These are phyloP conservation scores for Galeopsis tetrahit DNA, from an alignment of 257 asterid genomes.

Conservation along the genomic window DNA sequence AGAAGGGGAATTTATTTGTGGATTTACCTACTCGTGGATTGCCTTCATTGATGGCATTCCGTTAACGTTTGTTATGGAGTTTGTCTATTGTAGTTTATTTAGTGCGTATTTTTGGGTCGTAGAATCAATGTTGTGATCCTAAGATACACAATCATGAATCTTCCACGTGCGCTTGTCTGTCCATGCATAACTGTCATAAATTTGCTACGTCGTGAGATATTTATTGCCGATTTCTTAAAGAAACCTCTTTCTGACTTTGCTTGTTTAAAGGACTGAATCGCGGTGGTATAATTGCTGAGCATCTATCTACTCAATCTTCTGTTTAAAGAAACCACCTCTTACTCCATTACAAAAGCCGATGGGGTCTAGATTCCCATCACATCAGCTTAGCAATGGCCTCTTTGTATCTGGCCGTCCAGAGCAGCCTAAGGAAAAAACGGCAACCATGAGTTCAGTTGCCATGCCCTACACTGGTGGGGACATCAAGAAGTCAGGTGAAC, in stretches of 20 bases:
- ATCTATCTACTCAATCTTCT: conserved; percentile 21
- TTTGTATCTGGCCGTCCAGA: conserved; percentile 89
- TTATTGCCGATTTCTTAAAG: conserved; percentile 22
- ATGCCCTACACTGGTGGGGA: conserved; percentile 97
- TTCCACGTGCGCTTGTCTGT: conserved; percentile 24
- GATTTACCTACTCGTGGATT: conserved; percentile 27
- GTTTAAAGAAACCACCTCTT: conserved; percentile 3
- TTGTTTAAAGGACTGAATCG: conserved; percentile 37
- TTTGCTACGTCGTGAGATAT: not conserved
- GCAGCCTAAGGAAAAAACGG: conserved; percentile 78
- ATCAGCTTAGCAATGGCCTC: conserved; percentile 93
- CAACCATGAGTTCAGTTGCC: conserved; percentile 81
- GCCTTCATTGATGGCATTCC: conserved; percentile 25
- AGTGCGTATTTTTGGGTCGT: conserved; percentile 23
- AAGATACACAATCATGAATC: conserved; percentile 5
- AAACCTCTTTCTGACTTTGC: conserved; percentile 5
- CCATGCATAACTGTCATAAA: conserved; percentile 23
- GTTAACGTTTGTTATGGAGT: conserved; percentile 14
- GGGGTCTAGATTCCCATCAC: conserved; percentile 97
- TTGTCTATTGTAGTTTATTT: conserved; percentile 29
- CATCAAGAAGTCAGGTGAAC: conserved; percentile 91
- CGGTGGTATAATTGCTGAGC: conserved; percentile 26
- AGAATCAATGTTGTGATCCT: conserved; percentile 19
- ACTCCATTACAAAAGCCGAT: conserved; percentile 43
- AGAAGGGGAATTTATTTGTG: not conserved